Conservation (phyloP, 495 filamentous ascomycete genomes). For the Cetradonia linearis region DNA sequence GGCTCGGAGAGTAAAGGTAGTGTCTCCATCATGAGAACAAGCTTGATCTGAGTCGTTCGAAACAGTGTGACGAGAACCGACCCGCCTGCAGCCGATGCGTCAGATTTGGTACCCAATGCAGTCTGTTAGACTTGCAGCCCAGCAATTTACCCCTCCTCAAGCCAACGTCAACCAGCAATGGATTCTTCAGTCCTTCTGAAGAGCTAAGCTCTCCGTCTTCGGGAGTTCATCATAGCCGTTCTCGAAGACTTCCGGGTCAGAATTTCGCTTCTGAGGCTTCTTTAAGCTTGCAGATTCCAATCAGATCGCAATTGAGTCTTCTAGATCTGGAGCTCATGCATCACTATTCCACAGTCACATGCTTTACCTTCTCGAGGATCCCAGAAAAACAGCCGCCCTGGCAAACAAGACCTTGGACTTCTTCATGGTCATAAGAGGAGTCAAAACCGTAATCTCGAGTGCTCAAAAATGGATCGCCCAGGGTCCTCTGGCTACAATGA, state of each 20-base stretch:
- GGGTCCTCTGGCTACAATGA: not conserved
- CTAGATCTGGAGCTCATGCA: constrained; percentile 39
- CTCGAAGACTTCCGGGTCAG: not conserved
- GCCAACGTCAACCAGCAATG: not conserved
- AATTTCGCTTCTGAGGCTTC: not conserved
- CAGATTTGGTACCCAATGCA: not conserved
- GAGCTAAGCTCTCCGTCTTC: not conserved
- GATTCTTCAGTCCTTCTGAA: not conserved
- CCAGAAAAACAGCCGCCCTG: constrained; percentile 7
- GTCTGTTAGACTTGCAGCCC: not conserved
- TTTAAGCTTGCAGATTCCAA: not conserved
- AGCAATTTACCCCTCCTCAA: not conserved
- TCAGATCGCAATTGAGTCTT: not conserved
- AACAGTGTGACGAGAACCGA: constrained; percentile 2
- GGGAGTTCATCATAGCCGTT: not conserved
- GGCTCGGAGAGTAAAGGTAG: not conserved
- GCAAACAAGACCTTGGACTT: constrained; percentile 9
- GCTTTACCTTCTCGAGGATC: constrained; percentile 30
- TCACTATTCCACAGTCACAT: constrained; percentile 38
- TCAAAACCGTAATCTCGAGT: constrained; percentile 8
- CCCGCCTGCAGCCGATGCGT: constrained; percentile 1
- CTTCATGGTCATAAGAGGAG: constrained; percentile 11
- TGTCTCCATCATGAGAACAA: not conserved
- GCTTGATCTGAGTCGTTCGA: not conserved
- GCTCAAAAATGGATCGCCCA: not conserved